Evolutionary conservation across 805 yeast genomes (phyloP).

Genomic region (Priceomyces fermenticarens): DNA sequence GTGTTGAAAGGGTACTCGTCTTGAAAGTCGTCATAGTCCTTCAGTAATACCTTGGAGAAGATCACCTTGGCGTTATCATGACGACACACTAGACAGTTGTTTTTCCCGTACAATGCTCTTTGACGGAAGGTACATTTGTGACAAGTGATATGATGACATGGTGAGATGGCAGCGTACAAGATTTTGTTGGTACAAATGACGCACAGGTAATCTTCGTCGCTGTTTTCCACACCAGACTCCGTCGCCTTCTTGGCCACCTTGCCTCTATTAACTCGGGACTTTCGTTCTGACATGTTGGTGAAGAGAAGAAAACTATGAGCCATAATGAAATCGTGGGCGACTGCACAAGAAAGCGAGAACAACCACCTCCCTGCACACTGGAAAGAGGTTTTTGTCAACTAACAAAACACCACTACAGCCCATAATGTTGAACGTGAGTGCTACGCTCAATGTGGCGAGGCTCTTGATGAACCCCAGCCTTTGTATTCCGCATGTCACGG

Average conservation of each 20-base stretch:
- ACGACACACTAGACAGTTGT: constrained; percentile 81
- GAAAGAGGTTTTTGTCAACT: too few relatives aligned
- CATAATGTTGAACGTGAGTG: constrained; percentile 63
- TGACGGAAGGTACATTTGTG: constrained; percentile 80
- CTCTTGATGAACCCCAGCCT: constrained; percentile 62
- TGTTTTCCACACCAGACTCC: constrained; percentile 1
- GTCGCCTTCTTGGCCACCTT: constrained; percentile 1
- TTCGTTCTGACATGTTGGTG: not conserved
- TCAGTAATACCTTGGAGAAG: constrained; percentile 48
- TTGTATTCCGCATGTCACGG: constrained; percentile 61
- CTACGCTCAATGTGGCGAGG: constrained; percentile 65
- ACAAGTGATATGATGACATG: constrained; percentile 85
- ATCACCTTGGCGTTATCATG: constrained; percentile 58
- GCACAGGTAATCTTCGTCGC: constrained; percentile 49
- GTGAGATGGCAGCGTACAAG: constrained; percentile 62
- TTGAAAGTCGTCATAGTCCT: constrained; percentile 35
- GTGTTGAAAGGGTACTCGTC: constrained; percentile 36
- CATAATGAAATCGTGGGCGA: too few relatives aligned
- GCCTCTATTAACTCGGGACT: constrained; percentile 1
- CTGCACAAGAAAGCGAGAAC: too few relatives aligned
- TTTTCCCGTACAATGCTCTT: constrained; percentile 72
- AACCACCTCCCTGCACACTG: too few relatives aligned
- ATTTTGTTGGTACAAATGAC: constrained; percentile 81
- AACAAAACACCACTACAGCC: too few relatives aligned
- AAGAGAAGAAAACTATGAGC: not conserved